Evolutionary conservation across 2,329 filamentous ascomycete species (phyloP), one percentile per base, ranked within the genome.

Genomic region (Whalleya microplaca): DNA sequence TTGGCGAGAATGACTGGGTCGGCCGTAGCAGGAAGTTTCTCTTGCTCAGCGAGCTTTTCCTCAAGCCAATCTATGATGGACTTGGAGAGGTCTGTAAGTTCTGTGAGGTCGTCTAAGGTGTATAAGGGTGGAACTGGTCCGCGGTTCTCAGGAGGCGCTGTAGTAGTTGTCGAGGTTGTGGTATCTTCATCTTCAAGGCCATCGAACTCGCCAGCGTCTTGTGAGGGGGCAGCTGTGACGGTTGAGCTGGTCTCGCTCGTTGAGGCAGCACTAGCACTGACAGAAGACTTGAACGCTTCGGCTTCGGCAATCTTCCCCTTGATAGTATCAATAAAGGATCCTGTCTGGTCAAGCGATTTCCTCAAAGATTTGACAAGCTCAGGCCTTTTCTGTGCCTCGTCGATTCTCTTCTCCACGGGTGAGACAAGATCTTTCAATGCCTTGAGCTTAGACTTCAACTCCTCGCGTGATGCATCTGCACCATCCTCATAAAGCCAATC

Each of bases 401-500:
- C 82, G 46, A 88, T 86, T 56, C 95, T 85, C 69, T 83, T 86
- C 64, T 92, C 82, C 21, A 96, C 86, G 1, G 93, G 94, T 29
- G 84, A 79, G 50, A 93, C 90, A 45, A 97, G 84, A 51, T 86
- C 84, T 70, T 91, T 88, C 48, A 99, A 84, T 44, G 84, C 84
- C 73, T 91, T 88, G 48, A 96, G 83, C 71, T 88, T 91, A 53
- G 84, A 81, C 72, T 88, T 90, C 67, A 99, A 83, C 46, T 88
- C 86, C 2, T 90, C 85, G 55, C 87, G 87, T 37, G 84, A 80
- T 3, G 95, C 93, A 47, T 92, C 87, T 16, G 84, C 82, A 53
- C 94, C 92, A 45, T 93, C 92, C 16, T 85, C 90, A 71, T 96
- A 95, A 57, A 99, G 85, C 94, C 95, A 99, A 10, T 96, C 92